Percentiles rank a stretch among this genome's conserved stretches.
Evolutionary conservation across 2,329 filamentous ascomycete genomes (phyloP).

Genomic region (Raffaelea arxii): DNA sequence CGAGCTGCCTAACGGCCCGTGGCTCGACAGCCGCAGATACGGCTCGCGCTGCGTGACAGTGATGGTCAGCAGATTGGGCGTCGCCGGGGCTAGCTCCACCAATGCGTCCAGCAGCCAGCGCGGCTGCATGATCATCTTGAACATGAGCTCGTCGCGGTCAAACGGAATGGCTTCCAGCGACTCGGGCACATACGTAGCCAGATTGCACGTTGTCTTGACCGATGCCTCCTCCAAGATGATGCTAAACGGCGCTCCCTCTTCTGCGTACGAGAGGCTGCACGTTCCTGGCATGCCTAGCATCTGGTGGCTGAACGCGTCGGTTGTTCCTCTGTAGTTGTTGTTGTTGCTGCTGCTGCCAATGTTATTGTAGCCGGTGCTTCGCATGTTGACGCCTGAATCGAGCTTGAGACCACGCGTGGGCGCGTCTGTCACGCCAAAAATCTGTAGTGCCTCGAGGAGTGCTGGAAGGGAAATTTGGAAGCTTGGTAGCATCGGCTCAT

Average conservation of each 20-base stretch:
- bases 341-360: background rate
- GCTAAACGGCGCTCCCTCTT: constrained; percentile 67
- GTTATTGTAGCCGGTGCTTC: constrained; percentile 24
- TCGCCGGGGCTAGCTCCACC: constrained; percentile 58
- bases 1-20: constrained; percentile 49
- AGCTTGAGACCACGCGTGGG: constrained; percentile 46
- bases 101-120: constrained; percentile 63
- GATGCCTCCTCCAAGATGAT: constrained; percentile 79
- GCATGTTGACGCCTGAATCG: constrained; percentile 49
- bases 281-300: constrained; percentile 75
- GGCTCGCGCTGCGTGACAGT: constrained; percentile 54
- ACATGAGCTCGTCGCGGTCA: constrained; percentile 64
- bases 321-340: constrained; percentile 9
- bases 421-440: constrained; percentile 77
- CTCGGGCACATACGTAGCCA: constrained; percentile 79
- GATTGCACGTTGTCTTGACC: constrained; percentile 79
- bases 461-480: constrained; percentile 85
- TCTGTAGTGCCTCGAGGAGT: constrained; percentile 87
- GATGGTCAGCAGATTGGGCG: constrained; percentile 63
- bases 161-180: constrained; percentile 76
- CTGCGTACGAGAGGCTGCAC: constrained; percentile 71
- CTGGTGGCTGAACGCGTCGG: constrained; percentile 74
- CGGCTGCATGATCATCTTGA: constrained; percentile 93
- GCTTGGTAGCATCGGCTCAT: constrained; percentile 35
- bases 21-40: constrained; percentile 64